Conservation (phyloP, 345 rosid genomes). For the Reutealis trisperma region DNA sequence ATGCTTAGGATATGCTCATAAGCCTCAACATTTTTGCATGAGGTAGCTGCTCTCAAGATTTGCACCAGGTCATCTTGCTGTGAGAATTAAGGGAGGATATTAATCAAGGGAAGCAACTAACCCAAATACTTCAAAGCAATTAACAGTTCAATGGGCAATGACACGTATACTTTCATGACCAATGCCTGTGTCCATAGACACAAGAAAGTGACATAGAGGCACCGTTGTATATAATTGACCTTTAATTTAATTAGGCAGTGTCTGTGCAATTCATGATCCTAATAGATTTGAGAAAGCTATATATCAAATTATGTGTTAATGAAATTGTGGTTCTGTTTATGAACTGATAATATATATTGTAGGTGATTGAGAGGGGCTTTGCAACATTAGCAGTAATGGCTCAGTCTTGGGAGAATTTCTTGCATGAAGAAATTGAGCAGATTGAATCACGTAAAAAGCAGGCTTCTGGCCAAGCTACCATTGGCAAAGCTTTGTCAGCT, state of each 20-base stretch:
- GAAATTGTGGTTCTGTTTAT: slow-evolving; percentile 12
- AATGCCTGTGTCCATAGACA: no score
- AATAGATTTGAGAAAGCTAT: no score
- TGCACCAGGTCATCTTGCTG: background rate
- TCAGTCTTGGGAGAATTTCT: slow-evolving; percentile 62
- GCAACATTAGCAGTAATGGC: slow-evolving; percentile 69
- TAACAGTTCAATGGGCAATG: no score
- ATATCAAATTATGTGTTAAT: background rate
- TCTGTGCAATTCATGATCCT: no score
- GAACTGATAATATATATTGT: slow-evolving; percentile 9
- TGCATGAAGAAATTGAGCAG: slow-evolving; percentile 52
- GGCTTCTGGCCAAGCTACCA: slow-evolving; percentile 55
- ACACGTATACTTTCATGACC: no score
- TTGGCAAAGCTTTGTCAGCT: slow-evolving; percentile 62
- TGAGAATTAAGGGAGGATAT: no score
- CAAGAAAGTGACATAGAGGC: no score
- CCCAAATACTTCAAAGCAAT: no score
- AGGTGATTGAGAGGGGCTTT: slow-evolving; percentile 75
- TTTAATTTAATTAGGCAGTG: no score
- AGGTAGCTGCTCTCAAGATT: background rate
- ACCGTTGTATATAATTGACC: no score
- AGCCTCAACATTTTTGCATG: background rate
- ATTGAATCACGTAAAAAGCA: slow-evolving; percentile 46
- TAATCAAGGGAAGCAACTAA: no score
- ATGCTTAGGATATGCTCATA: background rate